Conservation (phyloP, 2,329 filamentous ascomycete species). For the Diaporthe aspalathi region DNA sequence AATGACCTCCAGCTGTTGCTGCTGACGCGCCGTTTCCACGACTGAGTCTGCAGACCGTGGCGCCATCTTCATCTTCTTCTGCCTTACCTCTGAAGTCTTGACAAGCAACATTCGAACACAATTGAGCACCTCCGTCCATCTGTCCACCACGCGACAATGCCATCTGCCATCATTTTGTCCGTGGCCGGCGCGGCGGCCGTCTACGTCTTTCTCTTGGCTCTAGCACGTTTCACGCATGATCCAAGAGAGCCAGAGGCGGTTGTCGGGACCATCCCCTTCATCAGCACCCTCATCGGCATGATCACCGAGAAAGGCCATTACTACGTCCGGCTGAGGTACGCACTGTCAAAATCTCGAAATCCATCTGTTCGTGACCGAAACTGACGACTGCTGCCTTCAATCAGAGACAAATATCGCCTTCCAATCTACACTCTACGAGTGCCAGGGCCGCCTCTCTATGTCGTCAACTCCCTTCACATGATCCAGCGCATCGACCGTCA, state of each 20-base stretch:
- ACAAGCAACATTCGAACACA: too few relatives aligned
- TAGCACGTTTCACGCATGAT: conserved; percentile 19
- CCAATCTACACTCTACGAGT: conserved; percentile 32
- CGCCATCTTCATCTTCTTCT: neutral
- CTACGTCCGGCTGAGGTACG: neutral
- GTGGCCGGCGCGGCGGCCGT: neutral
- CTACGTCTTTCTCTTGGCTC: conserved; percentile 15
- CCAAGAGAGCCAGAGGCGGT: conserved; percentile 16
- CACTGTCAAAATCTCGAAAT: neutral
- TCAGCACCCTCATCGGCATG: neutral
- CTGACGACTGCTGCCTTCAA: neutral
- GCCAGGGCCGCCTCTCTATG: conserved; percentile 19
- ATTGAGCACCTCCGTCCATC: neutral
- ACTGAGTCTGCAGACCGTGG: neutral
- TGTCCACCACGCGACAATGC: neutral
- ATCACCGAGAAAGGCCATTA: conserved; percentile 3
- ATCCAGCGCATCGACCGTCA: conserved; percentile 14
- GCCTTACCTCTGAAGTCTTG: neutral
- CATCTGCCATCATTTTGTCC: neutral
- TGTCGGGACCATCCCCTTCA: neutral
- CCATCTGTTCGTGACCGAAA: neutral
- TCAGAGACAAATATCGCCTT: conserved; percentile 13
- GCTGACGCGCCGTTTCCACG: neutral
- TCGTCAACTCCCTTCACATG: conserved; percentile 20
- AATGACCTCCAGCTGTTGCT: neutral